These are phyloP conservation scores for Groenewaldozyma tartarivorans DNA, from an alignment of 805 yeast genomes.

Conservation along the genomic window DNA sequence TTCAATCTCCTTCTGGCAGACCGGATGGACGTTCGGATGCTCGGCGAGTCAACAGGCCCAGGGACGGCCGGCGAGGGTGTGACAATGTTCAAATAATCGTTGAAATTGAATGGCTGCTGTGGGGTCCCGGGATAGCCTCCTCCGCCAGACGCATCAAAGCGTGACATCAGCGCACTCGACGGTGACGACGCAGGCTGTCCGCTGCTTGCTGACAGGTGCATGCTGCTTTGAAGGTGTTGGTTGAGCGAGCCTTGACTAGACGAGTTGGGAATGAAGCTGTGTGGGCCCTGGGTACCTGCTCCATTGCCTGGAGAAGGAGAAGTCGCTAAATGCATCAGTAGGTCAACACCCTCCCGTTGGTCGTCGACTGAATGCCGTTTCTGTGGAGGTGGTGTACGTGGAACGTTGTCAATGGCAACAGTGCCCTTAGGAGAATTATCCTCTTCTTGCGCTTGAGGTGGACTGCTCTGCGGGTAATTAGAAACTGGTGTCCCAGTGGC, in stretches of 20 bases:
- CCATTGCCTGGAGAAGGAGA: slow-evolving; percentile 59
- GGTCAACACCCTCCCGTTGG: slow-evolving; percentile 63
- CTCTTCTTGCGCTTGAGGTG: background rate
- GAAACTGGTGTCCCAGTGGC: background rate
- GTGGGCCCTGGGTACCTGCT: slow-evolving; percentile 1
- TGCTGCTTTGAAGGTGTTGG: too few relatives aligned
- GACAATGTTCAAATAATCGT: slow-evolving; percentile 70
- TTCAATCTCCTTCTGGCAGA: slow-evolving; percentile 16
- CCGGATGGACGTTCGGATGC: slow-evolving; percentile 8
- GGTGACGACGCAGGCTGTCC: slow-evolving; percentile 12
- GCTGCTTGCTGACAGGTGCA: background rate
- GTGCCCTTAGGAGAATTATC: background rate
- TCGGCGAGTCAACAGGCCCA: background rate
- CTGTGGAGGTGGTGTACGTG: slow-evolving; percentile 15
- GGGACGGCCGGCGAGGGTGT: slow-evolving; percentile 41
- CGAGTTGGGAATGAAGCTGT: background rate
- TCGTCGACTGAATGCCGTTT: slow-evolving; percentile 21
- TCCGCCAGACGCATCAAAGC: slow-evolving; percentile 8
- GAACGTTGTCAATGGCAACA: slow-evolving; percentile 16
- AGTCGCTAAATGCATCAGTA: slow-evolving; percentile 72
- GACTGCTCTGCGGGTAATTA: background rate
- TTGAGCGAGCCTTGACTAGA: background rate
- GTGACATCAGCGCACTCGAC: background rate
- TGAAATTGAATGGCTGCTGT: slow-evolving; percentile 54
- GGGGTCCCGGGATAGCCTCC: slow-evolving; percentile 25